phyloP scores from a whole-genome alignment of 805 yeast species.

The Saccharomycopsis amapae region DNA sequence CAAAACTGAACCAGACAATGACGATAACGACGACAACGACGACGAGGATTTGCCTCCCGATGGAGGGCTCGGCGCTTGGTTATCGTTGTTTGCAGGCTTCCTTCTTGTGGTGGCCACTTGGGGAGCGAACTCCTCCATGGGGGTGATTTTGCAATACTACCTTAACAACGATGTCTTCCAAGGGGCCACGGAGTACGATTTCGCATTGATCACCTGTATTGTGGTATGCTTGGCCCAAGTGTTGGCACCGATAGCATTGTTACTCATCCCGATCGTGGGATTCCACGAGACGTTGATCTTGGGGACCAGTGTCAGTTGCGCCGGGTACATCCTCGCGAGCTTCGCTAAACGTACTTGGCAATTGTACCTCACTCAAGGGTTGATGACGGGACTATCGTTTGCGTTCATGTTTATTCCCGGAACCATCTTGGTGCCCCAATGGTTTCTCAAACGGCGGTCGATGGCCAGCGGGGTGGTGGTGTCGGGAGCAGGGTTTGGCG shows the following conservation, averaged over 20 bases:
- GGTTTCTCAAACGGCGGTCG: conserved; percentile 60
- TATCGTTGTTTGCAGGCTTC: conserved; percentile 33
- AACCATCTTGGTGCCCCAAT: conserved; percentile 55
- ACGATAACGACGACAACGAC: neutral
- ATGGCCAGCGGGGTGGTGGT: conserved; percentile 28
- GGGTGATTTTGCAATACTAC: conserved; percentile 47
- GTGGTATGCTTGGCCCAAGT: conserved; percentile 49
- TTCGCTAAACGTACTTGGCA: conserved; percentile 58
- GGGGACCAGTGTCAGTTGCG: conserved; percentile 47
- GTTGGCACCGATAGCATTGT: conserved; percentile 49
- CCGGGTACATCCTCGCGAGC: conserved; percentile 53
- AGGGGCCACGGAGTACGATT: conserved; percentile 45
- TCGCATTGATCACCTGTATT: conserved; percentile 50
- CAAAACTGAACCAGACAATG: neutral
- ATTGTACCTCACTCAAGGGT: conserved; percentile 60
- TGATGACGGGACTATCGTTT: conserved; percentile 45
- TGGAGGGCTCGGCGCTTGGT: conserved; percentile 45
- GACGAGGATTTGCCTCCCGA: conserved; percentile 33
- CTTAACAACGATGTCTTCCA: conserved; percentile 35
- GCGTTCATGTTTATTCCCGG: conserved; percentile 55
- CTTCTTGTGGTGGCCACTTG: conserved; percentile 36
- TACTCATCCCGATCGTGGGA: conserved; percentile 44
- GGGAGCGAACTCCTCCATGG: conserved; percentile 50
- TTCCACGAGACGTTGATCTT: conserved; percentile 38
- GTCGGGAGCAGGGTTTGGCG: conserved; percentile 33